Evolutionary conservation across 345 rosid genomes (phyloP), one percentile per base, ranked within the genome.

Genomic region (Raphanus raphanistrum): DNA sequence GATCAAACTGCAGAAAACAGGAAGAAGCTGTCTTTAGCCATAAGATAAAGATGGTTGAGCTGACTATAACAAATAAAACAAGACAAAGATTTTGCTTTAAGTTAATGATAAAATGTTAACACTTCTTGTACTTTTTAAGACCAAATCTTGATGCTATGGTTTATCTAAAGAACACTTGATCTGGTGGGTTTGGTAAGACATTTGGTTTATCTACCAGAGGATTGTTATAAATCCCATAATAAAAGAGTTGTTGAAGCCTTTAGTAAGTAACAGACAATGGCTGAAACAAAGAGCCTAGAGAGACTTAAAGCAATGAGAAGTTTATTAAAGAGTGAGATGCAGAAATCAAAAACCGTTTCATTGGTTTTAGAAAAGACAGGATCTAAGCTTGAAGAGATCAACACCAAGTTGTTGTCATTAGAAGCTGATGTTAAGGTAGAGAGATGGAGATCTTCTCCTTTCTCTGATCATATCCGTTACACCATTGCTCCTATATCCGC

Each of bases 401-500:
- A 75, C 29, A 72, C 54, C 43, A 82, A 84, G 55, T 58, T 92
- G 66, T 16, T 75, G 48, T 66, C 86, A 63, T 70, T 87, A 55
- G 88, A 86, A 72, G 82, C 84, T 43, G 86, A 82, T 26, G 16
- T 78, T 67, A 80, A 77, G 76, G 80, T 55, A 58, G 71, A 82
- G 60, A 86, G 64, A 29, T 84, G 87, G 82, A 67, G 77, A 9
- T 82, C 79, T 72, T 57, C 68, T 36, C 83, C 84, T 1, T 81
- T 89, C 62, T 72, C 81, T 64, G 90, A 89, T 69, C 91, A 85
- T 6, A 80, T 89, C 27, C 82, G 83, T 35, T 81, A 77, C 58
- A 88, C 88, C 72, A 76, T 88, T 75, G 81, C 86, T n/a, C 92
- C 94, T 0, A 84, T 89, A 3, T 80, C 85, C 0, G 95, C 97